Evolutionary conservation across 805 yeast species (phyloP), one percentile per base, ranked within the genome.

Genomic region (Candida multigemmis): DNA sequence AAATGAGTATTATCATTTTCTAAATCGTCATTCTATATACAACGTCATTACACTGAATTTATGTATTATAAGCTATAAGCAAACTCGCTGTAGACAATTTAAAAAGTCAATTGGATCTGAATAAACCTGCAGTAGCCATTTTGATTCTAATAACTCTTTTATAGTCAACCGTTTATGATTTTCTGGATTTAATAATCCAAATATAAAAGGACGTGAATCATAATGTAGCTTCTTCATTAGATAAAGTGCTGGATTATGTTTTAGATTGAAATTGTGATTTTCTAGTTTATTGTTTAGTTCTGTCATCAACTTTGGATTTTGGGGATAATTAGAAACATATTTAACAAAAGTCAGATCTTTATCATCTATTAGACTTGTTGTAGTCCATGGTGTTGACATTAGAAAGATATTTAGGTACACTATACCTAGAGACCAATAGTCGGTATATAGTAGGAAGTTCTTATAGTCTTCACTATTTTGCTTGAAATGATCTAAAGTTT

Each of bases 381-480:
- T 47, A 0, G 38, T 35, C 78, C 78, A 71, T 2, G 77, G 76
- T 22, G 54, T 57, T 7, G 56, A 44, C 51, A 70, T 50, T 7
- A 63, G 45, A 22, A 37, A 52, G 13, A 71, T 40, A 25, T 65
- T 62, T 35, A 68, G 62, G 37, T 69, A 71, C 5, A 66, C 37
- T 6, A 71, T 54, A 1, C 72, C 76, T 22, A 71, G 38, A 3
- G 73, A 53, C 78, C 78, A 71, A 25, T 57, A 50, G 44, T 71
- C 78, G 12, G 58, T 38, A 3, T 57, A 43, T 27, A 56, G 57
- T 30, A 60, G 57, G 3, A 18, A 8, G 7, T 28, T 22, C 9
- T 10, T 6, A 23, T 20, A 11, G 6, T 16, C 12, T n/a, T 16
- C 5, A 5, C 16, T 12, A 7, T 27, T 14, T 2, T 32, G 23